phyloP scores from a whole-genome alignment of 1,284 basidiomycete species.

The Xerocomus nothofagi region DNA sequence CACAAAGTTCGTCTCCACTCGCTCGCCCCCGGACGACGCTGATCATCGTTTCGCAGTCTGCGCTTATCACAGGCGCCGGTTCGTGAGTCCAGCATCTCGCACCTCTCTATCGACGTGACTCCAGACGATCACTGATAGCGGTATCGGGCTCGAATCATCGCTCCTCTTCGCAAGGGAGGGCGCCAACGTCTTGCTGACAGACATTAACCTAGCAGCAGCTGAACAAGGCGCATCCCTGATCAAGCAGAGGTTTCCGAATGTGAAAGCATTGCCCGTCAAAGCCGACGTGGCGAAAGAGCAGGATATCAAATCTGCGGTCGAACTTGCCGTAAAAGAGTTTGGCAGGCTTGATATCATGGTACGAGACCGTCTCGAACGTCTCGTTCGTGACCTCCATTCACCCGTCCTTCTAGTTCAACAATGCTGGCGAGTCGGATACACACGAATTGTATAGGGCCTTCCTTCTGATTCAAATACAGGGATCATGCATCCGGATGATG shows the following conservation, averaged over 20 bases:
- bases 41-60: conserved; percentile 48
- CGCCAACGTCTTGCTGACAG: conserved; percentile 82
- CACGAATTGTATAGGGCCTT: background rate
- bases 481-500: conserved; percentile 95
- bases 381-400: background rate
- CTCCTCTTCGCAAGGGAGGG: conserved; percentile 93
- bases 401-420: conserved; percentile 68
- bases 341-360: conserved; percentile 93
- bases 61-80: conserved; percentile 82
- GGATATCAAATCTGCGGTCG: conserved; percentile 81
- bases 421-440: conserved; percentile 58
- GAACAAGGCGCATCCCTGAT: conserved; percentile 70
- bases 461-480: conserved; percentile 41
- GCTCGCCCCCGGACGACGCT: background rate
- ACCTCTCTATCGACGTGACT: background rate
- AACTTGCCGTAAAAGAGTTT: conserved; percentile 78
- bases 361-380: conserved; percentile 23
- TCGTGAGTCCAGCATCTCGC: conserved; percentile 57
- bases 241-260: conserved; percentile 63
- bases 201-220: conserved; percentile 82
- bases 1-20: conserved; percentile 52
- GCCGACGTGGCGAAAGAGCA: conserved; percentile 88
- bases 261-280: conserved; percentile 71
- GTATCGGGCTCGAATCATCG: conserved; percentile 92
- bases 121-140: conserved; percentile 47